Base-by-base conservation (phyloP, 108 stramenopile species). In the Phaeodactylum tricornutum region DNA sequence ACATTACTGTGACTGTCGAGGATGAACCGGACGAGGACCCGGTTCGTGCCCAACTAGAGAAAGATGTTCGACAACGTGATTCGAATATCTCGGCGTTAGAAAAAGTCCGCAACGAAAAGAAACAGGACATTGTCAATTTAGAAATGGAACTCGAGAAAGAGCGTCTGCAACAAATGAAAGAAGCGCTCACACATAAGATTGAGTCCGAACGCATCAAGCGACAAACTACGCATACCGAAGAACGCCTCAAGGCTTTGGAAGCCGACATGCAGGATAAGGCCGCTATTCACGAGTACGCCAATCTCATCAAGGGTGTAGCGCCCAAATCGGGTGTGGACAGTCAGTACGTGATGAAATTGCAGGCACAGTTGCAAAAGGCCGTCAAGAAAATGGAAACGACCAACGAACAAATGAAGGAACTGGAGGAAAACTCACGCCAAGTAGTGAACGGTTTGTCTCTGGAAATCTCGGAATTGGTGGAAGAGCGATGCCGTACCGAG, bases 221-320 rank as follows among this genome's bases (percentile, higher is more conserved):
- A 19, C 67, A 72, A 48, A 77, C 70, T 33, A 47, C 56, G 36
- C 69, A 62, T 8, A 57, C 81, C 44, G 64, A 72, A 49, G 72
- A 74, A 26, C 66, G 78, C 8, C 43, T 82, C 20, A 61, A 68
- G 7, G 64, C 64, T 6, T 51, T 82, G 48, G 85, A 87, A 57
- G 62, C 54, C 46, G 74, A 80, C 44, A 71, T 87, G 63, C 58
- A 55, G 38, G 71, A 78, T 36, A 72, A 72, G 55, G 67, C 71
- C 28, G 75, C 75, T 35, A 72, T 77, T 56, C 67, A 68, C 15
- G 75, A 77, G 53, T 77, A 77, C 50, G 75, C 75, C 44, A 71
- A 72, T 37, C 45, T 77, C 9, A 77, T 77, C 67, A 72, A 77
- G 55, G 67, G 71, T n/a, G 71, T 72, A n/a, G 75, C 75, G 20